Conservation (phyloP, 2,329 filamentous ascomycete genomes). For the Aspergillus pseudoviridinutans region DNA sequence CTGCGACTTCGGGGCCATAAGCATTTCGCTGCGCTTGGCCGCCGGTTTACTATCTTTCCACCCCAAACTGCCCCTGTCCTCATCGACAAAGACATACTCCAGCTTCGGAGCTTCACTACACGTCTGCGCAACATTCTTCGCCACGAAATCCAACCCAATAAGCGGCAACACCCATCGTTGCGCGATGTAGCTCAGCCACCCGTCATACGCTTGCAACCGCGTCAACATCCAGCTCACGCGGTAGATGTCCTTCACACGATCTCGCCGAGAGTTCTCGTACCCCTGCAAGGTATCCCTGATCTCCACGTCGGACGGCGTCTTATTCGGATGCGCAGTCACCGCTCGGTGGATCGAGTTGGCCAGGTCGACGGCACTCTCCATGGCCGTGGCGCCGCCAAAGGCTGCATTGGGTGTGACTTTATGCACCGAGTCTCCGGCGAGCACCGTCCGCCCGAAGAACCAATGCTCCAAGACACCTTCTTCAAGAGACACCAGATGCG, state of each 20-base stretch:
- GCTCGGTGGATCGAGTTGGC: constrained; percentile 4
- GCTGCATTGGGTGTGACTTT: constrained; percentile 18
- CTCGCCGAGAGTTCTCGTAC: constrained; percentile 3
- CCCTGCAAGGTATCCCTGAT: constrained; percentile 2
- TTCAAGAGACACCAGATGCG: constrained; percentile 33
- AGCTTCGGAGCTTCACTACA: constrained; percentile 7
- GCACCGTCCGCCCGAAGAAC: constrained; percentile 34
- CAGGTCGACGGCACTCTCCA: constrained; percentile 4
- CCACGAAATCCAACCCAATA: constrained; percentile 5
- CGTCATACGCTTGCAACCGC: constrained; percentile 5
- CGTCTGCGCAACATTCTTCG: constrained; percentile 7
- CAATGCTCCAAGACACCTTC: constrained; percentile 37
- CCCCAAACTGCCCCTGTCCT: constrained; percentile 5
- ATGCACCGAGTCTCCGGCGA: constrained; percentile 37
- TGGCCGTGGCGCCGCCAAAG: constrained; percentile 3
- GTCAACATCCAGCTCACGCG: constrained; percentile 5
- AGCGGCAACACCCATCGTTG: constrained; percentile 4
- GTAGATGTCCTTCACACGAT: constrained; percentile 4
- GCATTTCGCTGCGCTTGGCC: constrained; percentile 4
- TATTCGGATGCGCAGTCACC: constrained; percentile 4
- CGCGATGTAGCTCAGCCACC: constrained; percentile 4
- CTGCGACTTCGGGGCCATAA: no score
- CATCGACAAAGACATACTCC: constrained; percentile 4
- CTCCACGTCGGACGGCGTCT: constrained; percentile 5
- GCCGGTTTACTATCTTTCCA: constrained; percentile 6